phyloP scores from a whole-genome alignment of 805 yeast species.

The Zygoascus bituminiphila region DNA sequence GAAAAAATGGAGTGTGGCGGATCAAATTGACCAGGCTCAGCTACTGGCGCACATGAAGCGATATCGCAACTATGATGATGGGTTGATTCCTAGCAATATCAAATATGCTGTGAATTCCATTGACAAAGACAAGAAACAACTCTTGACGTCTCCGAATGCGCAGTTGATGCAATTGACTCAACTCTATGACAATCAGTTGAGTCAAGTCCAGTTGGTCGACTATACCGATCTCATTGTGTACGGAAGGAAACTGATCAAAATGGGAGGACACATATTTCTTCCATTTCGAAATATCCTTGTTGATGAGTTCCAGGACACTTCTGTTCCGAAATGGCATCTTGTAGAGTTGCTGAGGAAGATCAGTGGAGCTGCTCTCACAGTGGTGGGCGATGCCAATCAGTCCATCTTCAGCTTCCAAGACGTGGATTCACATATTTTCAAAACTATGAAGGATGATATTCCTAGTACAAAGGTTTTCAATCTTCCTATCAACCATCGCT shows the following conservation, averaged over 20 bases:
- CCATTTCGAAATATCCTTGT: slow-evolving; percentile 45
- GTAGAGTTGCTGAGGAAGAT: slow-evolving; percentile 41
- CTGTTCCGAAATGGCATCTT: slow-evolving; percentile 62
- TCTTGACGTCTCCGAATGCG: background rate
- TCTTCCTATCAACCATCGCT: slow-evolving; percentile 69
- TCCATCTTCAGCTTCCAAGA: slow-evolving; percentile 84
- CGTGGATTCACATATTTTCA: slow-evolving; percentile 63
- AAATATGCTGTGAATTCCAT: background rate
- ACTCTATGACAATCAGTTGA: slow-evolving; percentile 7
- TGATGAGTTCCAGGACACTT: slow-evolving; percentile 94
- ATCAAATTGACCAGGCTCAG: background rate
- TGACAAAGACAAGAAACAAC: background rate
- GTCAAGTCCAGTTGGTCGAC: slow-evolving; percentile 7
- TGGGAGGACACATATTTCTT: background rate
- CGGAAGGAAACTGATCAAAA: slow-evolving; percentile 7
- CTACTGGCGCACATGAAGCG: background rate
- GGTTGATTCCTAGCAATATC: background rate
- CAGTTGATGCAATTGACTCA: background rate
- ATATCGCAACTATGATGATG: background rate
- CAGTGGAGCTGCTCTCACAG: slow-evolving; percentile 41
- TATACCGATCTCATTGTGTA: slow-evolving; percentile 11
- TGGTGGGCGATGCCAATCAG: slow-evolving; percentile 96
- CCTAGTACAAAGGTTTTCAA: slow-evolving; percentile 32
- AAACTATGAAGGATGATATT: slow-evolving; percentile 40
- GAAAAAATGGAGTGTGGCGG: slow-evolving; percentile 1